phyloP scores from a whole-genome alignment of 345 rosid genomes.

The Gossypium australe region DNA sequence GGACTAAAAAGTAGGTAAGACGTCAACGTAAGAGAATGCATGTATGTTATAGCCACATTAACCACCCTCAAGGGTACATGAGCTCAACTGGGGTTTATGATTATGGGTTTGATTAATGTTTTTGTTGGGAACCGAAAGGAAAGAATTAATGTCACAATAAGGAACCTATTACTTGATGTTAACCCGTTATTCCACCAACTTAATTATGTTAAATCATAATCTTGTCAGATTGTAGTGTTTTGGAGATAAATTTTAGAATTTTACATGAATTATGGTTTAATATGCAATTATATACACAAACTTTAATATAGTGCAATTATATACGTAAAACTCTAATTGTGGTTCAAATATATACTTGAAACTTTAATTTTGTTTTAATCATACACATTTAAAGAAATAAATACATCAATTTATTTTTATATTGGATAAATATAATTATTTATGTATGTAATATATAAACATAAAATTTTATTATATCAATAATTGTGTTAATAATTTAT shows the following conservation, averaged over 20 bases:
- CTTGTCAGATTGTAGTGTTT: not conserved
- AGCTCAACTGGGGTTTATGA: not conserved
- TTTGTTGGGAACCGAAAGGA: not conserved
- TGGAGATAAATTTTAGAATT: no score
- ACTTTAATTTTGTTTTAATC: no score
- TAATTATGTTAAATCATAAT: not conserved
- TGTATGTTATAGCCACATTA: not conserved
- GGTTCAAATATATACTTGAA: no score
- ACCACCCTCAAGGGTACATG: not conserved
- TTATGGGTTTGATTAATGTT: conserved; percentile 6
- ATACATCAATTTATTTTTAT: no score
- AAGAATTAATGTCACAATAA: not conserved
- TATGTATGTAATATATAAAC: no score
- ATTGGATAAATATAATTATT: no score
- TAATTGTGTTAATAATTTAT: no score
- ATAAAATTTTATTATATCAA: no score
- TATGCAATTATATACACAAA: no score
- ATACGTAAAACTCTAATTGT: no score
- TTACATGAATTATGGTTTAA: no score
- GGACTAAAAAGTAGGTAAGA: not conserved
- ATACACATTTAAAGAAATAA: no score
- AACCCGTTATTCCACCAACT: not conserved
- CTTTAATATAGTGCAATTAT: not conserved
- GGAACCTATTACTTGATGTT: not conserved
- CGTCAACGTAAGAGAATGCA: not conserved